phyloP scores from a whole-genome alignment of 2,329 filamentous ascomycete genomes.

The Fusarium hainanense region DNA sequence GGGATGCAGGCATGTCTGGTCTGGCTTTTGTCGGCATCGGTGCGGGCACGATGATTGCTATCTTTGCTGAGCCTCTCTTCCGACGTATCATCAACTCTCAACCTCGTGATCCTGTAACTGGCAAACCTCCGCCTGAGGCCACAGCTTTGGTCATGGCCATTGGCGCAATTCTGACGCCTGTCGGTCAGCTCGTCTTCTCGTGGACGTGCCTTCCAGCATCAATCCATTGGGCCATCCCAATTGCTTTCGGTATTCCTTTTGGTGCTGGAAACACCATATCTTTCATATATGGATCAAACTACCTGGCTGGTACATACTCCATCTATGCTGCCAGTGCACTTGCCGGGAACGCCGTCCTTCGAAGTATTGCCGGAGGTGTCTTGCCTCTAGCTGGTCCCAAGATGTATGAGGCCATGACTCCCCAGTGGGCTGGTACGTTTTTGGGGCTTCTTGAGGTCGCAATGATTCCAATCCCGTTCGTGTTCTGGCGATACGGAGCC shows the following conservation, averaged over 20 bases:
- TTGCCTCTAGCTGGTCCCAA: slow-evolving; percentile 79
- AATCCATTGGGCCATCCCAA: slow-evolving; percentile 85
- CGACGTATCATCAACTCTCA: slow-evolving; percentile 82
- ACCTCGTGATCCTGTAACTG: slow-evolving; percentile 78
- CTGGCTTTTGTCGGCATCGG: slow-evolving; percentile 80
- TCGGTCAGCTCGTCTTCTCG: slow-evolving; percentile 86
- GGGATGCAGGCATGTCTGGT: slow-evolving; percentile 78
- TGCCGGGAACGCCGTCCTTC: slow-evolving; percentile 80
- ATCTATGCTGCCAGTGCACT: slow-evolving; percentile 85
- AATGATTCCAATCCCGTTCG: slow-evolving; percentile 81
- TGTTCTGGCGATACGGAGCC: slow-evolving; percentile 76
- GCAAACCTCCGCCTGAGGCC: slow-evolving; percentile 79
- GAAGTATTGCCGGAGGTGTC: slow-evolving; percentile 79
- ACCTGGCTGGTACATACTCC: slow-evolving; percentile 81
- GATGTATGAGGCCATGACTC: slow-evolving; percentile 76
- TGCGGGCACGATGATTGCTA: slow-evolving; percentile 70
- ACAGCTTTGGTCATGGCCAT: slow-evolving; percentile 84
- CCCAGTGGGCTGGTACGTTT: slow-evolving; percentile 83
- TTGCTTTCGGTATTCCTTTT: slow-evolving; percentile 82
- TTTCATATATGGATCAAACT: slow-evolving; percentile 87
- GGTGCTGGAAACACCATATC: slow-evolving; percentile 79
- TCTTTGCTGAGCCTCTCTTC: slow-evolving; percentile 76
- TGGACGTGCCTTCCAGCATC: slow-evolving; percentile 84
- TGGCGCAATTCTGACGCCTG: slow-evolving; percentile 76
- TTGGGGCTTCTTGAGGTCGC: slow-evolving; percentile 77